These are phyloP conservation scores for Skeletonema tropicum DNA, from an alignment of 108 stramenopile species.

Conservation along the genomic window DNA sequence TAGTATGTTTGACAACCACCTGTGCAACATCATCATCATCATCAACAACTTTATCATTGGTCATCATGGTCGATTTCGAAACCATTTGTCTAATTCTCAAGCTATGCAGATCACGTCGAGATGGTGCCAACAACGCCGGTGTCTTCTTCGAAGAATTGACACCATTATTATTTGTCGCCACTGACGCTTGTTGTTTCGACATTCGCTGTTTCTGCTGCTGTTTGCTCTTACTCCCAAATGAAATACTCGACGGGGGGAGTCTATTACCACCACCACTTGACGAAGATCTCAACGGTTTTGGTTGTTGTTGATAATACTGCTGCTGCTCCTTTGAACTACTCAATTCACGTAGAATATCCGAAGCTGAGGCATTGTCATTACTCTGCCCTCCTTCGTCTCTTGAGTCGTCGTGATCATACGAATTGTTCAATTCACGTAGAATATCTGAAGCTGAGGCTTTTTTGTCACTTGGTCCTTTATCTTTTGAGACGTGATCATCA, in stretches of 20 bases:
- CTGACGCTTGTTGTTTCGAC: background rate
- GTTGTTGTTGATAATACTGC: background rate
- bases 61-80: background rate
- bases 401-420: no score
- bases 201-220: background rate
- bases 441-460: background rate
- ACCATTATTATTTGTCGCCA: background rate
- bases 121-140: background rate
- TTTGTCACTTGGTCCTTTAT: background rate
- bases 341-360: constrained; percentile 1
- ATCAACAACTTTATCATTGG: background rate
- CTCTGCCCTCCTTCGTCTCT: no score
- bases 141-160: background rate
- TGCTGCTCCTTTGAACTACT: background rate
- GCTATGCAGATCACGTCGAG: background rate
- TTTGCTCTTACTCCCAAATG: background rate
- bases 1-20: background rate
- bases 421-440: background rate
- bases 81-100: background rate
- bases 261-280: background rate
- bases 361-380: background rate
- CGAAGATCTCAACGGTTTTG: background rate
- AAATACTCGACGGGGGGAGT: background rate
- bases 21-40: background rate
- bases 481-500: background rate